phyloP scores from a whole-genome alignment of 202 grass and related monocot genomes.

The Carex sylvatica region DNA sequence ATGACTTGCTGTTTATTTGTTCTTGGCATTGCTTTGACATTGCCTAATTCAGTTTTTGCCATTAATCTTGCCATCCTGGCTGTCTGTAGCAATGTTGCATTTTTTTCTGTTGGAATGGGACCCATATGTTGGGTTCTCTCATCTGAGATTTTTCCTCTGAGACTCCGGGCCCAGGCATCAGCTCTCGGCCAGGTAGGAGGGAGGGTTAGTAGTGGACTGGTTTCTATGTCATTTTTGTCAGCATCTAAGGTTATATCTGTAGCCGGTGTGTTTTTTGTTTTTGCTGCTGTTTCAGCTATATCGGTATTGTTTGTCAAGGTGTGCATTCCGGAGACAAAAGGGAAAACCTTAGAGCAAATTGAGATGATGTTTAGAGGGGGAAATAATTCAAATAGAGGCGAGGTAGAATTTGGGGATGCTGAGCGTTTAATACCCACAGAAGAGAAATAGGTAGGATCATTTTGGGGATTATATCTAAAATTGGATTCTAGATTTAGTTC shows the following conservation, averaged over 20 bases:
- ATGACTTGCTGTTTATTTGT: slow-evolving; percentile 76
- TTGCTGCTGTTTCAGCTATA: slow-evolving; percentile 43
- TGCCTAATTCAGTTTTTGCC: slow-evolving; percentile 33
- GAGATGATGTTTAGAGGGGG: slow-evolving; percentile 67
- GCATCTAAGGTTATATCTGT: slow-evolving; percentile 61
- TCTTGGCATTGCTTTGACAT: slow-evolving; percentile 53
- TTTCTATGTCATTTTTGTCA: slow-evolving; percentile 90
- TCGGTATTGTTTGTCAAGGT: slow-evolving; percentile 67
- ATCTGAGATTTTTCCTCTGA: slow-evolving; percentile 77
- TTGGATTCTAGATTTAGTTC: neutral
- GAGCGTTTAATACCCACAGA: slow-evolving; percentile 44
- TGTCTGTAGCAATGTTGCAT: slow-evolving; percentile 79
- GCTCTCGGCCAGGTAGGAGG: slow-evolving; percentile 80
- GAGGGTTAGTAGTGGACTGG: slow-evolving; percentile 69
- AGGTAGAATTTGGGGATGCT: slow-evolving; percentile 63
- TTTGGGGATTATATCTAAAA: neutral
- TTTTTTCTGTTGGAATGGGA: slow-evolving; percentile 82
- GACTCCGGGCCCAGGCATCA: slow-evolving; percentile 78
- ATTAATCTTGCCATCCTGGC: slow-evolving; percentile 69
- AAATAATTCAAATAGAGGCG: slow-evolving; percentile 45
- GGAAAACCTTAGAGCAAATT: slow-evolving; percentile 84
- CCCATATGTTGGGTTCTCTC: slow-evolving; percentile 85
- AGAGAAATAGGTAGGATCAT: slow-evolving; percentile 26
- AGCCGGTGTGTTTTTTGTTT: slow-evolving; percentile 62
- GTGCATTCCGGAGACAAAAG: slow-evolving; percentile 84